Percentiles rank a stretch among this genome's conserved stretches.
These are phyloP conservation scores for Earliella scabrosa DNA, from an alignment of 1,284 basidiomycete species.

Conservation along the genomic window DNA sequence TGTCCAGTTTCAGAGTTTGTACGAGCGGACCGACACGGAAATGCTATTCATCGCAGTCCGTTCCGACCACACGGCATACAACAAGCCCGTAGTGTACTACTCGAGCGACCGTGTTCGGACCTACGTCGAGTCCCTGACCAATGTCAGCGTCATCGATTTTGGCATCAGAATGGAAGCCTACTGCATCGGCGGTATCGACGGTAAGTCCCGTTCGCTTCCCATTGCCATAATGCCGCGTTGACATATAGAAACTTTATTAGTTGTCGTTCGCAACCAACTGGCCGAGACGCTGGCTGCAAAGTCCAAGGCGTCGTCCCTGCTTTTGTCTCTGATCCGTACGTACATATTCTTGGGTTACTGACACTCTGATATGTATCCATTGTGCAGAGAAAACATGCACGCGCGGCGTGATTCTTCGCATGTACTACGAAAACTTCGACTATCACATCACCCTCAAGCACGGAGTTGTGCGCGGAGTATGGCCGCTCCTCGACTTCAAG, in stretches of 20 bases:
- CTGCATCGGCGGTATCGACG: constrained; percentile 17
- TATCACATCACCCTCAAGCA: constrained; percentile 24
- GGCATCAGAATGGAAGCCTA: constrained; percentile 15
- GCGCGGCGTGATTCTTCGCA: constrained; percentile 13
- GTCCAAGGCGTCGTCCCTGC: too few relatives aligned
- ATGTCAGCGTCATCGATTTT: constrained; percentile 2
- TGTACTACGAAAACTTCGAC: constrained; percentile 31
- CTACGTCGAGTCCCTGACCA: constrained; percentile 6
- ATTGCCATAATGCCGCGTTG: neutral
- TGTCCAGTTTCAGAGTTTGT: constrained; percentile 10
- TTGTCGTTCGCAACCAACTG: neutral
- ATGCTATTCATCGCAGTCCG: constrained; percentile 12
- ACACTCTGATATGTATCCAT: neutral
- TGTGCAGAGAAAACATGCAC: constrained; percentile 12
- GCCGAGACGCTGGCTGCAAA: too few relatives aligned
- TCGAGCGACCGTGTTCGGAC: constrained; percentile 7
- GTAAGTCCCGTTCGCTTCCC: too few relatives aligned
- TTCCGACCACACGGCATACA: constrained; percentile 4
- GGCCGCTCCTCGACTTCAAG: constrained; percentile 28
- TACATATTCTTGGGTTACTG: constrained; percentile 6
- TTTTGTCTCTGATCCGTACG: constrained; percentile 22
- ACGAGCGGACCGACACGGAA: constrained; percentile 21
- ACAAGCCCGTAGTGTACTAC: constrained; percentile 14
- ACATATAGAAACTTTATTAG: neutral
- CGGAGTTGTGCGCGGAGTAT: constrained; percentile 27